Percentiles rank a stretch among this genome's conserved stretches.
Evolutionary conservation across 140 eudicot species (phyloP).

Genomic region (Senecio squalidus): DNA sequence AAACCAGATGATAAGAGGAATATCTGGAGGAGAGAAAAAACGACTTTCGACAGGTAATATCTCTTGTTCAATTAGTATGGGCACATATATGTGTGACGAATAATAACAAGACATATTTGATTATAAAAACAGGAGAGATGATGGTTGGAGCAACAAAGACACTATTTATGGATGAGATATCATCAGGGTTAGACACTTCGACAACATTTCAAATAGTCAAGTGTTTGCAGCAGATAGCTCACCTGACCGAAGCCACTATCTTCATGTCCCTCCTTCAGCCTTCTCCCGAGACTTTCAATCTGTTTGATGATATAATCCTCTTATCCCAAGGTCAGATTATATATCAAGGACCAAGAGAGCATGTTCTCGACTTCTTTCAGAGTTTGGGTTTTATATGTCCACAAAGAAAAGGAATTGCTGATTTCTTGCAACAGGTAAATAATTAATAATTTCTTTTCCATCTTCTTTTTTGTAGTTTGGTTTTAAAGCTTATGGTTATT

Average conservation of each 20-base stretch:
- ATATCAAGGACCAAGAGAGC: conserved; percentile 34
- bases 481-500: background rate
- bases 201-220: conserved; percentile 33
- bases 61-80: background rate
- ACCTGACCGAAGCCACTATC: conserved; percentile 25
- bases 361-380: conserved; percentile 24
- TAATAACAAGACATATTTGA: too few relatives aligned
- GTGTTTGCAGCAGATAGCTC: conserved; percentile 32
- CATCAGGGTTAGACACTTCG: conserved; percentile 37
- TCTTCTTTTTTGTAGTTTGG: background rate
- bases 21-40: conserved; percentile 60
- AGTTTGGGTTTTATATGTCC: conserved; percentile 34
- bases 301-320: conserved; percentile 31
- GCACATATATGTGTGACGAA: too few relatives aligned
- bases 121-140: conserved; percentile 30
- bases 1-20: conserved; percentile 51
- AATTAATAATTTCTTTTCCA: background rate
- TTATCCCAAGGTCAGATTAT: conserved; percentile 31
- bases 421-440: conserved; percentile 36
- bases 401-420: conserved; percentile 37
- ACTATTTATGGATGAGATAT: conserved; percentile 33
- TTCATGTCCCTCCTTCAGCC: conserved; percentile 41
- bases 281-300: conserved; percentile 31
- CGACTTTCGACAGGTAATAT: conserved; percentile 52
- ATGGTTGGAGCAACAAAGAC: conserved; percentile 28